Percentiles rank a stretch among this genome's conserved stretches.
Evolutionary conservation across 352 stramenopile species (phyloP).

Genomic region (Pythium myriotylum): DNA sequence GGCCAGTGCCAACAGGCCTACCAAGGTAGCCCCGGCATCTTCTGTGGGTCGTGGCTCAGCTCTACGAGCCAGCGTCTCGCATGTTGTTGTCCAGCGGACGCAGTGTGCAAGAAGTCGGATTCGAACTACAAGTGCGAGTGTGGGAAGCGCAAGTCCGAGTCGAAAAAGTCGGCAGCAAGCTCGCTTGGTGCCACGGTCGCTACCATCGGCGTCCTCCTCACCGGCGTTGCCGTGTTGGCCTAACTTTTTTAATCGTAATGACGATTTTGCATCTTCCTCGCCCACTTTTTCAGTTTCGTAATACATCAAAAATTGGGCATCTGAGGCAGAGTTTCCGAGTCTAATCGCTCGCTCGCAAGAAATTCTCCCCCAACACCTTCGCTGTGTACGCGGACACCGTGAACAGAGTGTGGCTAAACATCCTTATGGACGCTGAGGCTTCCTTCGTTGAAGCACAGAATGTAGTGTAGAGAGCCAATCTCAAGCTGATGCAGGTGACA

Average conservation of each 20-base stretch:
- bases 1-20: slow-evolving; percentile 59
- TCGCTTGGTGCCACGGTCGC: slow-evolving; percentile 19
- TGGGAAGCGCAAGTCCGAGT: not conserved
- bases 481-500: too few relatives aligned
- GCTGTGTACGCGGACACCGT: too few relatives aligned
- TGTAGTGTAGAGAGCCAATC: too few relatives aligned
- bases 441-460: too few relatives aligned
- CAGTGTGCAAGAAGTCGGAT: slow-evolving; percentile 29
- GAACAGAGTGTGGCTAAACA: too few relatives aligned
- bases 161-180: slow-evolving; percentile 11
- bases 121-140: slow-evolving; percentile 28
- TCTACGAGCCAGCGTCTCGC: slow-evolving; percentile 33
- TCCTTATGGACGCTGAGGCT: too few relatives aligned
- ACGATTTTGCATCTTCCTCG: too few relatives aligned
- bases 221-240: not conserved
- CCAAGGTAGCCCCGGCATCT: slow-evolving; percentile 45
- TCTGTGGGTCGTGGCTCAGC: slow-evolving; percentile 55
- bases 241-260: not conserved
- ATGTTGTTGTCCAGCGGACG: slow-evolving; percentile 49
- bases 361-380: too few relatives aligned
- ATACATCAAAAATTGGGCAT: too few relatives aligned
- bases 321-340: too few relatives aligned
- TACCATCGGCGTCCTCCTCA: not conserved
- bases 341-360: too few relatives aligned
- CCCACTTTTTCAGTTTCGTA: too few relatives aligned